Base-by-base conservation (phyloP, 768 basidiomycete species). In the Suillus plorans region DNA sequence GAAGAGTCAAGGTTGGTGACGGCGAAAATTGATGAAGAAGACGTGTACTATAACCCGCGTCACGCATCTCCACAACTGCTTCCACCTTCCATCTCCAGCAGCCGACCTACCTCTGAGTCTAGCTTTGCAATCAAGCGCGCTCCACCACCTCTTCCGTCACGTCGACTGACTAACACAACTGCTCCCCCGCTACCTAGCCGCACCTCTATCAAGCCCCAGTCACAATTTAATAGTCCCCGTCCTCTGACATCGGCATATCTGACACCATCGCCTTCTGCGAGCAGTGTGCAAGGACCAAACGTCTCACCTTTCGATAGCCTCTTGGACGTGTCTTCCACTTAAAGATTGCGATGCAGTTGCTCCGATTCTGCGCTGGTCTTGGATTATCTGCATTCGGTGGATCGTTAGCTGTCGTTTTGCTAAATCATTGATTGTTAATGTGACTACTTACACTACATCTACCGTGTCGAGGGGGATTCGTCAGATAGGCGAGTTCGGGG, bases 291-390 rank as follows among this genome's bases (percentile, higher is more conserved):
- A 62, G 72, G 71, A 18, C 79, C 82, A 63, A 81, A 86, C 64
- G 75, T 78, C 42, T 89, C 88, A 56, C 88, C 89, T 28, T 91
- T 91, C 66, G 88, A 90, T 68, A 89, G 87, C 69, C 79, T 82
- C 45, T 77, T 78, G 37, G 87, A 90, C 66, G 72, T 84, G 45
- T 75, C 77, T 28, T 53, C 53, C 34, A 55, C 45, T 25, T 62
- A 31, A 36, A 58, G 16, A 16, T 39, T 58, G 39, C 22, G 57
- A 22, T 20, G 37, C 37, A 25, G 22, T 18, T 18, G 3, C 9
- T 18, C 25, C 18, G 9, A 39, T 28, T 58, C 16, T 25, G 16
- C 5, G 22, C 3, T 16, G 16, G 22, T 37, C 37, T 58, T 16
- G 39, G 9, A 28, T 58, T 16, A 25, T 41, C 9, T 39, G 9